Base-by-base conservation (phyloP, 1,139 yeast genomes). In the Scheffersomyces stambukii region DNA sequence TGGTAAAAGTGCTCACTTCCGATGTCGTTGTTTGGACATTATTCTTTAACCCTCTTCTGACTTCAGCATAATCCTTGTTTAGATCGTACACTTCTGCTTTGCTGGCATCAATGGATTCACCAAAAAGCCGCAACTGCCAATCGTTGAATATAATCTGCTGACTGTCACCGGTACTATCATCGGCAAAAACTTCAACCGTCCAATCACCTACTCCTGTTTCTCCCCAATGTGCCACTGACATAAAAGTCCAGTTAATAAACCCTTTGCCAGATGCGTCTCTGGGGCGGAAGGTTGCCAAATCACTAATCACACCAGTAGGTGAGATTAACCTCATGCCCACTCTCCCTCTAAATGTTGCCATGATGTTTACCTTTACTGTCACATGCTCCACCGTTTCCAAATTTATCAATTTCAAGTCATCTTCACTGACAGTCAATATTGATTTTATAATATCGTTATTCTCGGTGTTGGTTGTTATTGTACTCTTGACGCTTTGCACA, bases 151-250 rank as follows among this genome's bases (percentile, higher is more conserved):
- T 52, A 5, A 89, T 77, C 6, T 54, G 52, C 38, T 52, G 54
- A 11, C 35, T 31, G 3, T 45, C 50, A 5, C 36, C 28, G 16
- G 45, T 34, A 10, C 37, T 35, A 8, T 43, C 45, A 16, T 46
- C 48, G 6, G 51, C 48, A 35, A 60, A 59, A 1, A 89, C 89
- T 42, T 70, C 75, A 15, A 91, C 49, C 19, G 60, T 75, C 98
- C 98, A 93, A 10, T 75, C 77, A 8, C 99, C 99, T 18, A 57
- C 56, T 2, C 93, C 93, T 1, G 54, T 38, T 51, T 88, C 96
- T 19, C 96, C 96, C 97, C 98, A 91, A 53, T 91, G 97, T 3
- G 95, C 97, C 13, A 93, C 97, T n/a, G 93, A 75, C 88, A 89
- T 86, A 49, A 91, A 91, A 1, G 88, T 83, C 99, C 99, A 93